Evolutionary conservation across 805 yeast genomes (phyloP).

Genomic region (Lipomyces kockii): DNA sequence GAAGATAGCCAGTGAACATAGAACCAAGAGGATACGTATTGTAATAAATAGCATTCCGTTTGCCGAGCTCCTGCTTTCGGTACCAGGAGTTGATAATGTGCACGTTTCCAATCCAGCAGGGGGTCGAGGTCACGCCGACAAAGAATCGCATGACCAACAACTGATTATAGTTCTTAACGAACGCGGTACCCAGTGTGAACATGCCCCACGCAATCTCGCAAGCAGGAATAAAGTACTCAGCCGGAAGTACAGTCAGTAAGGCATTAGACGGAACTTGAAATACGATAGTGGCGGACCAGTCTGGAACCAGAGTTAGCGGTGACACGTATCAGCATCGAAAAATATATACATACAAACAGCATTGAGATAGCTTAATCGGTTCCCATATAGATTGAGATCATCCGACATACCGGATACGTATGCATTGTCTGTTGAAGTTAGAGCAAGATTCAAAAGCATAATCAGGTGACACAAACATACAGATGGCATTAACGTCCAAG

Average conservation of each 20-base stretch:
- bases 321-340: conserved; percentile 12
- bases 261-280: conserved; percentile 46
- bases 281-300: conserved; percentile 38
- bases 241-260: conserved; percentile 42
- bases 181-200: conserved; percentile 62
- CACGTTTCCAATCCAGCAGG: conserved; percentile 58
- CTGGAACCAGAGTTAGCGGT: neutral
- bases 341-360: conserved; percentile 30
- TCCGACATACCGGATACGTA: conserved; percentile 65
- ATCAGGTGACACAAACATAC: conserved; percentile 49
- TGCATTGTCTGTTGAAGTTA: conserved; percentile 53
- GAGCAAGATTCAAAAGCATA: neutral
- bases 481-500: conserved; percentile 24
- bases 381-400: conserved; percentile 60
- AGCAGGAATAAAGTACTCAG: conserved; percentile 53
- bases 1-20: conserved; percentile 57
- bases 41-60: conserved; percentile 51
- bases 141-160: conserved; percentile 68
- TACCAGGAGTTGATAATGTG: conserved; percentile 58
- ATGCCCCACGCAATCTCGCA: conserved; percentile 72
- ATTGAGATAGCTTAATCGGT: conserved; percentile 41
- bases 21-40: conserved; percentile 50
- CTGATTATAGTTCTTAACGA: conserved; percentile 50
- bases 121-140: conserved; percentile 72
- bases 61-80: conserved; percentile 57